These are phyloP conservation scores for Aspergillus mulundensis DNA, from an alignment of 495 filamentous ascomycete species.

Conservation along the genomic window DNA sequence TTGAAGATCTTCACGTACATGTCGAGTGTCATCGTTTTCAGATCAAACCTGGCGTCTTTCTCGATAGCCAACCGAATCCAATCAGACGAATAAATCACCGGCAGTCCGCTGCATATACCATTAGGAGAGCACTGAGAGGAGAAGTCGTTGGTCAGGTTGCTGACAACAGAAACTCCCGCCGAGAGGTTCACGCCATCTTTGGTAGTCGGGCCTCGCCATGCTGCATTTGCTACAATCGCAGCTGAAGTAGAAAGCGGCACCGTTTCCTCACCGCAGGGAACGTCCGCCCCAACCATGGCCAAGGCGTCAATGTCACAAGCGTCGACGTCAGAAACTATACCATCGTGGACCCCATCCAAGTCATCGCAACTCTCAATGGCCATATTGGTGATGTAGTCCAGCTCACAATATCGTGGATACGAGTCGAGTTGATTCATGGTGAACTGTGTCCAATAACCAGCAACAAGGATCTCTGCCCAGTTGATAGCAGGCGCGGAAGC, in stretches of 20 bases:
- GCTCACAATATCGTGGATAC: constrained; percentile 30
- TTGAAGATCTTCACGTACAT: constrained; percentile 5
- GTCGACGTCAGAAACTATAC: constrained; percentile 52
- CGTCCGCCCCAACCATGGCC: constrained; percentile 43
- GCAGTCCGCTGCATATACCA: constrained; percentile 1
- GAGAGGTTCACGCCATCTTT: neutral
- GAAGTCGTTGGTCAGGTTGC: constrained; percentile 1
- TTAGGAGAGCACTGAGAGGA: constrained; percentile 4
- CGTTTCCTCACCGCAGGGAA: constrained; percentile 25
- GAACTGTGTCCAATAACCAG: constrained; percentile 36
- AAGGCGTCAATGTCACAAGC: constrained; percentile 37
- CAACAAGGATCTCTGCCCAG: constrained; percentile 7
- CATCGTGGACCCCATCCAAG: constrained; percentile 53
- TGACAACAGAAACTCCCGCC: neutral
- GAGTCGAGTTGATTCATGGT: constrained; percentile 6
- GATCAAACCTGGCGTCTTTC: constrained; percentile 7
- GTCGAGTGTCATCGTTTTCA: constrained; percentile 3
- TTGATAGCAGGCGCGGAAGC: constrained; percentile 41
- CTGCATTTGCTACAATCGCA: constrained; percentile 5
- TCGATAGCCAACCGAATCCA: constrained; percentile 7
- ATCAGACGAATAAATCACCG: constrained; percentile 3
- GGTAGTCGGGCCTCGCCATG: constrained; percentile 3
- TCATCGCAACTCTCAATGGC: constrained; percentile 41
- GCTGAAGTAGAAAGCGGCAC: constrained; percentile 5
- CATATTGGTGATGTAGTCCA: constrained; percentile 41